Conservation (phyloP, 768 basidiomycete genomes). For the Pleurotus pulmonarius region DNA sequence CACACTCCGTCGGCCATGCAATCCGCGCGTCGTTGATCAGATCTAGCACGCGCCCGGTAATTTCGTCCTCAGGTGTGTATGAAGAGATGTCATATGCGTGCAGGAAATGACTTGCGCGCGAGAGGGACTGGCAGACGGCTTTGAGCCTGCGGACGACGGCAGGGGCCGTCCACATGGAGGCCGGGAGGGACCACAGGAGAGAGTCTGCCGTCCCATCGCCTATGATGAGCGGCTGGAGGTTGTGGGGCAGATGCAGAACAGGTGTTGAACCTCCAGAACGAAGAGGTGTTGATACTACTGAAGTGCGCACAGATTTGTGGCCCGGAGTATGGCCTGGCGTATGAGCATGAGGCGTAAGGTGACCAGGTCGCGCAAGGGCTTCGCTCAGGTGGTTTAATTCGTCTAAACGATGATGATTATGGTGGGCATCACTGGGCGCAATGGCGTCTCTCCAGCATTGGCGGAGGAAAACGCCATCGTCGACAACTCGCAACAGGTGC, state of each 20-base stretch:
- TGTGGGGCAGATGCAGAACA: constrained; percentile 20
- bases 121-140: constrained; percentile 69
- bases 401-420: constrained; percentile 12
- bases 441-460: constrained; percentile 53
- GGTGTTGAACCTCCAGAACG: constrained; percentile 9
- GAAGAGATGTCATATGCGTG: constrained; percentile 69
- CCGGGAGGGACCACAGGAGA: constrained; percentile 55
- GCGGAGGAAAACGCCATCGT: constrained; percentile 69
- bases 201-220: constrained; percentile 70
- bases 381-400: not conserved
- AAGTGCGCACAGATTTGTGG: not conserved
- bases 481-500: constrained; percentile 51
- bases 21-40: constrained; percentile 72
- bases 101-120: constrained; percentile 56
- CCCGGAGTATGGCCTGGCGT: not conserved
- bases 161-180: constrained; percentile 59
- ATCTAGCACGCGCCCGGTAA: constrained; percentile 66
- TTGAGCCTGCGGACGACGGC: constrained; percentile 65
- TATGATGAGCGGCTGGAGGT: constrained; percentile 67
- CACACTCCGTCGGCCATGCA: constrained; percentile 73
- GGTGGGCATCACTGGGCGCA: constrained; percentile 28
- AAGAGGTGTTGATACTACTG: not conserved
- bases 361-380: constrained; percentile 5
- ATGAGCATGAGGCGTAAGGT: not conserved
- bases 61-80: constrained; percentile 60